A percentile compares a stretch with the other conserved stretches of the same genome.
Evolutionary conservation across 306 rosid species (phyloP).

Genomic region (Gillenia trifoliata): DNA sequence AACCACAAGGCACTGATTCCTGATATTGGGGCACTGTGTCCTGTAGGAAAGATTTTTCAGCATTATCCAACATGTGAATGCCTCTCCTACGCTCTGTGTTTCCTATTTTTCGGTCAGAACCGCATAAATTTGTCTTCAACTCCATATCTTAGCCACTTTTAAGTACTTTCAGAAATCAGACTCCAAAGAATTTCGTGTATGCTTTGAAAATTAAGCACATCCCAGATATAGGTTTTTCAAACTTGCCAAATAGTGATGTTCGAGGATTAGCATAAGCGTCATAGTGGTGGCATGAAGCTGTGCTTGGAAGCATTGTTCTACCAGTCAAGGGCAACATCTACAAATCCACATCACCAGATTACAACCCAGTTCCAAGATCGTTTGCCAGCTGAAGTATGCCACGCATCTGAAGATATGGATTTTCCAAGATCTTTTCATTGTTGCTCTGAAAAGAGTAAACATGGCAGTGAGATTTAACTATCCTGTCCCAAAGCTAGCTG

Average conservation of each 20-base stretch:
- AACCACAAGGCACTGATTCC: slow-evolving; percentile 24
- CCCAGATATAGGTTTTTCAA: slow-evolving; percentile 26
- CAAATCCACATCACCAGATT: slow-evolving; percentile 33
- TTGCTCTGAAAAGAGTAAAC: slow-evolving; percentile 61
- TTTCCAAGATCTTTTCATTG: slow-evolving; percentile 95
- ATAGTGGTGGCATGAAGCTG: slow-evolving; percentile 18
- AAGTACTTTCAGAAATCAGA: slow-evolving; percentile 31
- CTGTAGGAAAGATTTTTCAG: slow-evolving; percentile 18
- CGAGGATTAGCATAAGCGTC: slow-evolving; percentile 27
- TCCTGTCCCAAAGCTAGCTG: neutral
- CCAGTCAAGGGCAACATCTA: slow-evolving; percentile 36
- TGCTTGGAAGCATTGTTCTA: slow-evolving; percentile 22
- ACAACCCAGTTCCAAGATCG: slow-evolving; percentile 80
- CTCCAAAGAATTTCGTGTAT: slow-evolving; percentile 24
- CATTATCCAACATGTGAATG: slow-evolving; percentile 23
- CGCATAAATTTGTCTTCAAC: neutral
- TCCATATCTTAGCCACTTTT: slow-evolving; percentile 28
- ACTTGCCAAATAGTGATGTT: slow-evolving; percentile 13
- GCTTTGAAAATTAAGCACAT: slow-evolving; percentile 17
- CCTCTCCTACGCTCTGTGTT: slow-evolving; percentile 6
- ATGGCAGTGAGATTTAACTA: slow-evolving; percentile 15
- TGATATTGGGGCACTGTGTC: slow-evolving; percentile 2
- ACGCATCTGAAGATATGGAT: slow-evolving; percentile 99
- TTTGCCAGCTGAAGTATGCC: slow-evolving; percentile 95
- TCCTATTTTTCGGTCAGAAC: neutral